Evolutionary conservation across 306 rosid genomes (phyloP), one percentile per base, ranked within the genome.

Genomic region (Sphenostylis stenocarpa): DNA sequence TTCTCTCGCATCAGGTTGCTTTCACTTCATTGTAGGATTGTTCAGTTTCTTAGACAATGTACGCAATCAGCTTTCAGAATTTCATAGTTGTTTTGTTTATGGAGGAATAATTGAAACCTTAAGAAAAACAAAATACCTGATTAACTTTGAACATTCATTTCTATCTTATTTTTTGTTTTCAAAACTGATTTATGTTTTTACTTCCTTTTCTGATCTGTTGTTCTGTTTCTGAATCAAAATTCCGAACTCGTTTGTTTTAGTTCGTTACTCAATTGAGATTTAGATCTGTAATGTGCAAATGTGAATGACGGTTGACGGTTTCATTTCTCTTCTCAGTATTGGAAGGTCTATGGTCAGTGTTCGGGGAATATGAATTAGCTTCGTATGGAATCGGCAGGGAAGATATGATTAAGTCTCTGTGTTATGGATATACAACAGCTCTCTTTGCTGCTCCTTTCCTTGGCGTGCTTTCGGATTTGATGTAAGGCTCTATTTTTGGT

Each of bases 261-360:
- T 81, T 67, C 45, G 33, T 74, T 53, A 49, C 61, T 69, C 26
- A 16, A 10, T 72, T 55, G 28, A 64, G 82, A 69, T 69, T 39
- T 60, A 51, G 71, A 68, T 85, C 61, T 17, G 26, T 63, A 77
- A 75, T 79, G 55, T 79, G 81, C 55, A 68, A 75, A 70, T 82
- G 44, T 58, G 84, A 58, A 70, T 79, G 78, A 44, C 49, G 66
- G 74, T 60, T 79, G 78, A 44, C 49, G 66, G 74, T 60, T 65
- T 55, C 41, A 13, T 68, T 60, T 83, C 28, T 64, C 8, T 75
- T 75, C 52, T 65, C 90, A 92, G 99, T 88, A 56, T 71, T 88
- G 88, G 99, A 92, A 87, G 97, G 92, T 62, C 51, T 89, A 29
- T 90, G 93, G 91, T 83, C 93, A 5, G 92, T 88, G 64, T 87